phyloP scores from a whole-genome alignment of 2,329 filamentous ascomycete genomes.

The Alternaria arbusti region DNA sequence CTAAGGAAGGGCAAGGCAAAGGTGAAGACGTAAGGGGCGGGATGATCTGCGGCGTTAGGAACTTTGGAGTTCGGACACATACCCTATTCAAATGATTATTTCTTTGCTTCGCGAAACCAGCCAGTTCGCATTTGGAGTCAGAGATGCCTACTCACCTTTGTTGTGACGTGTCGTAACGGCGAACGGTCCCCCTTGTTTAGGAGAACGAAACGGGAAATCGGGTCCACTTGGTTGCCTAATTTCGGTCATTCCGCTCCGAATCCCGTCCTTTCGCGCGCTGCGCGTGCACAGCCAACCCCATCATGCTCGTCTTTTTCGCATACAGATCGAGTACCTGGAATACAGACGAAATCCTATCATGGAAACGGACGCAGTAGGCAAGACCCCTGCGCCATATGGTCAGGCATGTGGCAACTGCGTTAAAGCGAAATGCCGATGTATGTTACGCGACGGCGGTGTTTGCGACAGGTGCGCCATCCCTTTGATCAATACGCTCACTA shows the following conservation, averaged over 20 bases:
- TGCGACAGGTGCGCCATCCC: slow-evolving; percentile 30
- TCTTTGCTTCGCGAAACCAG: not conserved
- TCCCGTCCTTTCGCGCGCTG: not conserved
- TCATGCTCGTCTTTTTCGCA: not conserved
- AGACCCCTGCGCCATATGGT: slow-evolving; percentile 30
- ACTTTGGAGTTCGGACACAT: not conserved
- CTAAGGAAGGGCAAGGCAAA: slow-evolving; percentile 3
- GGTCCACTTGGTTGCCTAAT: not conserved
- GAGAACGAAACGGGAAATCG: not conserved
- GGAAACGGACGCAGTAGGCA: slow-evolving; percentile 23
- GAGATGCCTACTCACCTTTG: not conserved
- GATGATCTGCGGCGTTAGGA: not conserved
- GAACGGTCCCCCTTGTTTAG: not conserved
- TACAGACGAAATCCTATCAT: not conserved
- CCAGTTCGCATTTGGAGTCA: not conserved
- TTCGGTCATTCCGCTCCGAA: not conserved
- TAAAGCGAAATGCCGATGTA: slow-evolving; percentile 34
- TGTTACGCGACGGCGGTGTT: slow-evolving; percentile 16
- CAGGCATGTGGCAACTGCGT: slow-evolving; percentile 35
- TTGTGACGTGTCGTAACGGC: not conserved
- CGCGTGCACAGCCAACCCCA: not conserved
- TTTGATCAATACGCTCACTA: not conserved
- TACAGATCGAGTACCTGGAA: not conserved
- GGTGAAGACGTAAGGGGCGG: not conserved
- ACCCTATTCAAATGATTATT: not conserved